Evolutionary conservation across 768 basidiomycete genomes (phyloP).

Genomic region (Tricholoma saponaceum): DNA sequence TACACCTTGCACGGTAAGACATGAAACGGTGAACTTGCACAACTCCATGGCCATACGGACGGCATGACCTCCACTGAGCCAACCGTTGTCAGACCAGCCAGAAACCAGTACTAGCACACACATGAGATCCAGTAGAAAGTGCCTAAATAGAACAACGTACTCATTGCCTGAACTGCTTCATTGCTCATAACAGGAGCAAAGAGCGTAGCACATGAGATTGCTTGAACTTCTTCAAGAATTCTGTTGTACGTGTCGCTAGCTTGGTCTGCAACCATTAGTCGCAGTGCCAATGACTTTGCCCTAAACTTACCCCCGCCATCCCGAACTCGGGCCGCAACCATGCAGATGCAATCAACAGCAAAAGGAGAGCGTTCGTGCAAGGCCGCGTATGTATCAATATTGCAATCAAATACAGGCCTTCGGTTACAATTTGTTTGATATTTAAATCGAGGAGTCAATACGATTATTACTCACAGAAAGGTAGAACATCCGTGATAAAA

Average conservation of each 20-base stretch:
- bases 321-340: slow-evolving; percentile 87
- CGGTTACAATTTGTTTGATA: slow-evolving; percentile 3
- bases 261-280: slow-evolving; percentile 42
- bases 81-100: slow-evolving; percentile 95
- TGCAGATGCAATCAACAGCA: slow-evolving; percentile 88
- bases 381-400: slow-evolving; percentile 80
- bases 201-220: slow-evolving; percentile 79
- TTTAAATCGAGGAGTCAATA: slow-evolving; percentile 14
- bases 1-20: background rate
- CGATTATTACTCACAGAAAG: slow-evolving; percentile 44
- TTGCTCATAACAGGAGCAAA: slow-evolving; percentile 82
- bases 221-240: slow-evolving; percentile 81
- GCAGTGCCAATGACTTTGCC: background rate
- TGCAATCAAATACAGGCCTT: slow-evolving; percentile 79
- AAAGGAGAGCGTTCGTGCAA: slow-evolving; percentile 90
- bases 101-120: slow-evolving; percentile 69
- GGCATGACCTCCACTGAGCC: slow-evolving; percentile 94
- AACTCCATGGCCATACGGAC: slow-evolving; percentile 95
- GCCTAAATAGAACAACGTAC: slow-evolving; percentile 40
- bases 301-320: slow-evolving; percentile 75
- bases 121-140: slow-evolving; percentile 2
- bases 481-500: slow-evolving; percentile 93
- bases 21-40: slow-evolving; percentile 45
- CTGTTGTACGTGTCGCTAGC: slow-evolving; percentile 69
- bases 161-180: slow-evolving; percentile 93